Evolutionary conservation across 2,329 filamentous ascomycete genomes (phyloP), one percentile per base, ranked within the genome.

Genomic region (Fusarium chlamydosporum): DNA sequence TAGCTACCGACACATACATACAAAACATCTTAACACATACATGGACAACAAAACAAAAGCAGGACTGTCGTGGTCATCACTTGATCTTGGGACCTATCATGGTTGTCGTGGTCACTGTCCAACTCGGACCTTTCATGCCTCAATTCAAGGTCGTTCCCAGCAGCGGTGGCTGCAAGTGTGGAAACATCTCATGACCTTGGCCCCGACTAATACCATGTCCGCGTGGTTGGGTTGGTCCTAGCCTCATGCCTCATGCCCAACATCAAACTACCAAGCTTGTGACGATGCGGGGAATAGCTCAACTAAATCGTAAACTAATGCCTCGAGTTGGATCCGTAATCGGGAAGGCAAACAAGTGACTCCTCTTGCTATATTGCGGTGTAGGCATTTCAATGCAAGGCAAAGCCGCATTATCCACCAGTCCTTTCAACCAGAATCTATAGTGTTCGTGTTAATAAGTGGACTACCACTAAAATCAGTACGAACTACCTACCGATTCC

Each of bases 111-210:
- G 5, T 6, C 23, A 23, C 23, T 23, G 1, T 23, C 23, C 23
- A 23, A 23, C 23, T 23, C 23, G 16, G 46, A 6, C 34, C 20
- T 41, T 13, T n/a, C 43, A 20, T 41, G 43, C 41, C 34, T 43
- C 34, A 29, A 18, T 50, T 37, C 58, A 43, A 56, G 58, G 52
- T 51, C 15, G 29, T 18, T 48, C 42, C 50, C 34, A 26, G 52
- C 27, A 51, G 37, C 34, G 35, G 52, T 59, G 52, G 29, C 45
- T 56, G 42, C 65, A 41, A 5, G 13, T 35, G 18, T 27, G 13
- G 56, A 40, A 61, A 45, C 40, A 64, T 56, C 66, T 69, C 66
- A 69, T 69, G 66, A 69, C 56, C 65, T 57, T 23, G 56, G 26
- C 61, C 56, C 43, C 43, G 43, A 33, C 56, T 38, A 18, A 34